Percentiles rank a stretch among this genome's conserved stretches.
Evolutionary conservation across 495 filamentous ascomycete species (phyloP).

Genomic region (Niebla homalea): DNA sequence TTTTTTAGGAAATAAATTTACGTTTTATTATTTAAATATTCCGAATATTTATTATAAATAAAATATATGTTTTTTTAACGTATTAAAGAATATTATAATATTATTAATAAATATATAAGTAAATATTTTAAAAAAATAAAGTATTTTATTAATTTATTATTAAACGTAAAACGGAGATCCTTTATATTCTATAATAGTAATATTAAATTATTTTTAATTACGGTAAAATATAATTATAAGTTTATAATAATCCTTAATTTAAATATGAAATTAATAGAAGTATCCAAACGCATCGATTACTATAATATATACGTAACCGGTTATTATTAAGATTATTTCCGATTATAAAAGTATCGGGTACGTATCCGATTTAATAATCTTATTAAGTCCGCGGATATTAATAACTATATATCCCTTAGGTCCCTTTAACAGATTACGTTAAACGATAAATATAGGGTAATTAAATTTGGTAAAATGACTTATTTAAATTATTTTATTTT

Average conservation of each 20-base stretch:
- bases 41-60: too few relatives aligned
- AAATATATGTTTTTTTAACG: too few relatives aligned
- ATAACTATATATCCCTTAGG: background rate
- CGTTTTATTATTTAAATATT: too few relatives aligned
- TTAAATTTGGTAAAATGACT: background rate
- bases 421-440: background rate
- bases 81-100: too few relatives aligned
- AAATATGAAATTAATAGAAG: slow-evolving; percentile 5
- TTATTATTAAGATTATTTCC: background rate
- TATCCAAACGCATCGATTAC: background rate
- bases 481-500: slow-evolving; percentile 2
- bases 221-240: slow-evolving; percentile 1
- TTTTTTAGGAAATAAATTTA: too few relatives aligned
- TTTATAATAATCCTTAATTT: background rate
- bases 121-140: too few relatives aligned
- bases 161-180: background rate
- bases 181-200: slow-evolving; percentile 6
- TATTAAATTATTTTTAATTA: background rate
- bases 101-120: slow-evolving; percentile 4
- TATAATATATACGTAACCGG: background rate
- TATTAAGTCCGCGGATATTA: slow-evolving; percentile 5
- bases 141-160: background rate
- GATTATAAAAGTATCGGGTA: background rate
- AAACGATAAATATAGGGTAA: slow-evolving; percentile 11
- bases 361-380: background rate